Evolutionary conservation across 306 rosid genomes (phyloP), one percentile per base, ranked within the genome.

Genomic region (Amphicarpaea edgeworthii): DNA sequence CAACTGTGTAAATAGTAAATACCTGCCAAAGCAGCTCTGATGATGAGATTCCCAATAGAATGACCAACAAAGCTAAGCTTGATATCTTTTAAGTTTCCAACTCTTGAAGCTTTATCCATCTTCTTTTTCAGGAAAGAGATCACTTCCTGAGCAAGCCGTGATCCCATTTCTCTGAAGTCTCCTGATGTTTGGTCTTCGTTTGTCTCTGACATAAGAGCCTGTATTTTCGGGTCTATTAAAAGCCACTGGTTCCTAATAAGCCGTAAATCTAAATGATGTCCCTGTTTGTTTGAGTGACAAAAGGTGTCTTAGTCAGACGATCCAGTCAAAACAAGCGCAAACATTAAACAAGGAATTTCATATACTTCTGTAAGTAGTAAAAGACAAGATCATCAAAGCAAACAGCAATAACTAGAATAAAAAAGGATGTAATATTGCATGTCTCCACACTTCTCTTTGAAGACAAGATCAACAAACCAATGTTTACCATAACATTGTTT

Each of bases 231-330:
- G 84, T 93, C 97, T 74, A 93, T 81, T 83, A 87, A 71, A 61
- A 93, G 96, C 98, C 98, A 93, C 69, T 93, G 98, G 77, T 93
- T 93, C 74, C 98, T 89, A 74, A 93, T 87, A 78, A 93, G 98
- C 67, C 98, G 88, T 65, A 93, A 81, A 89, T 93, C 98, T 81
- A 91, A 87, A 82, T 93, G 98, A 82, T 93, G 98, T 45, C 98
- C 98, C 98, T 93, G 87, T 74, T 43, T 58, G 70, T 74, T 73
- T 32, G 21, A 60, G 51, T 32, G 40, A 46, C 20, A 32, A 41
- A 42, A 19, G 50, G 51, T 12, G 16, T 68, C 38, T 65, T 45
- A 57, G 47, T 70, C 73, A 61, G 38, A 76, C 28, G 32, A 81
- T 73, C 45, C 66, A 11, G 66, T 34, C 34, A 16, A 65, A 28